Base-by-base conservation (phyloP, 441 rosid genomes). In the Jatropha multifida region DNA sequence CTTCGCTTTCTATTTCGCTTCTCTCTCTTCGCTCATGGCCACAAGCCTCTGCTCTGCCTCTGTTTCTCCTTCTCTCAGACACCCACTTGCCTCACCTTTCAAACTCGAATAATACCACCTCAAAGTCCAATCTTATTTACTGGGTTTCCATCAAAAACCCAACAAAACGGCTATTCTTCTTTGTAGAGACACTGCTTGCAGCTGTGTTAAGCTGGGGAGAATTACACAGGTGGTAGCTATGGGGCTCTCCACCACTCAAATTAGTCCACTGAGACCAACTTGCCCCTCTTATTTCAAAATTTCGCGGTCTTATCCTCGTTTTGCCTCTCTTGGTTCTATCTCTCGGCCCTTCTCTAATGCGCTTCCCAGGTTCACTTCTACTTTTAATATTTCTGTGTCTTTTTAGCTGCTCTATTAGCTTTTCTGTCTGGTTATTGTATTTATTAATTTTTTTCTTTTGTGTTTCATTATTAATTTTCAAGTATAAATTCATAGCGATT, bases 201-300 rank as follows among this genome's bases (percentile, higher is more conserved):
- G 49, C 69, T 65, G 20, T 60, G 74, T 72, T 79, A 87, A 86
- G 84, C 89, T 91, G 85, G 89, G 88, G 61, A 85, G 80, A 80
- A 77, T 81, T 73, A 76, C 82, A 42, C 84, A 83, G 63, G 62
- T 80, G 59, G 74, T 78, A 81, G 69, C 69, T 70, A 89, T 91
- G 92, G 94, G 95, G 72, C 74, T 86, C 84, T 85, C 92, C 72
- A 71, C 82, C 51, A 71, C 87, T 69, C 89, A 88, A 58, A 74
- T 77, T 69, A 63, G 77, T 64, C 82, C 92, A 48, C 81, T 89
- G 73, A 73, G 83, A 66, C 89, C 87, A 0, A 68, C 81, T 48
- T 77, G 81, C 76, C 88, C 91, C 37, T 79, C 90, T 44, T 78
- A 81, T 66, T 81, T 77, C 70, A 83, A 82, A 81, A 68, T 81